Percentiles rank a stretch among this genome's conserved stretches.
Evolutionary conservation across 2,329 filamentous ascomycete genomes (phyloP).

Genomic region (Sordariomycetes sp.): DNA sequence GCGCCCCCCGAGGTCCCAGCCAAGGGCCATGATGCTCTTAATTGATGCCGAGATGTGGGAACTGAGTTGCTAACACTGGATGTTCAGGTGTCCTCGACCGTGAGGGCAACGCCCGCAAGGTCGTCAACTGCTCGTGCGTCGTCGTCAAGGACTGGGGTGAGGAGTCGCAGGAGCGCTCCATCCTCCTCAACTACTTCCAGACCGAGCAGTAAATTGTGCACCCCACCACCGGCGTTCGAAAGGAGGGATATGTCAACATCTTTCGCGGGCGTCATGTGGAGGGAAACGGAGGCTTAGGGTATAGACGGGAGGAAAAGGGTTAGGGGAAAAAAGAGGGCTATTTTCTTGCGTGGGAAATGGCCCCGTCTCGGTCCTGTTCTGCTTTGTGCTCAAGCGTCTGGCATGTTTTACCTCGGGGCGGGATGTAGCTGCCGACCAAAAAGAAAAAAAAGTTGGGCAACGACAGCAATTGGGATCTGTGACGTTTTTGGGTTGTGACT

Average conservation of each 20-base stretch:
- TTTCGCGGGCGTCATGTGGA: constrained; percentile 9
- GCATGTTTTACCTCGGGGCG: constrained; percentile 28
- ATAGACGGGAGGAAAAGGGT: constrained; percentile 22
- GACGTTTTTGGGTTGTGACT: not conserved
- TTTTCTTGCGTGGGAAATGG: constrained; percentile 15
- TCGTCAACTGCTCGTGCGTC: constrained; percentile 99
- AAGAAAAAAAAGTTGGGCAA: constrained; percentile 16
- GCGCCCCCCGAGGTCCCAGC: too few relatives aligned
- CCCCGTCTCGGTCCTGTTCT: constrained; percentile 8
- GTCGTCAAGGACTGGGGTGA: constrained; percentile 99
- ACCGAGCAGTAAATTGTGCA: constrained; percentile 59
- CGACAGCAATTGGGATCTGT: not conserved
- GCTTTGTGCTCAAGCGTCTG: constrained; percentile 33
- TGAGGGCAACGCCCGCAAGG: constrained; percentile 98
- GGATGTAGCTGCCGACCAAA: constrained; percentile 23
- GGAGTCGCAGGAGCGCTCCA: constrained; percentile 96
- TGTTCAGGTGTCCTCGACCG: constrained; percentile 85
- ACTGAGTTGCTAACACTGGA: constrained; percentile 17
- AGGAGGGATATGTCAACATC: constrained; percentile 1
- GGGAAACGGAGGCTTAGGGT: constrained; percentile 11
- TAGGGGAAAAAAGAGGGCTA: not conserved
- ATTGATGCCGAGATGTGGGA: too few relatives aligned
- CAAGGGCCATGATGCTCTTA: too few relatives aligned
- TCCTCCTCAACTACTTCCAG: constrained; percentile 99
- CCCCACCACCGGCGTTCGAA: not conserved